Evolutionary conservation across 805 yeast species (phyloP).

Genomic region (Kurtzmaniella fragi): DNA sequence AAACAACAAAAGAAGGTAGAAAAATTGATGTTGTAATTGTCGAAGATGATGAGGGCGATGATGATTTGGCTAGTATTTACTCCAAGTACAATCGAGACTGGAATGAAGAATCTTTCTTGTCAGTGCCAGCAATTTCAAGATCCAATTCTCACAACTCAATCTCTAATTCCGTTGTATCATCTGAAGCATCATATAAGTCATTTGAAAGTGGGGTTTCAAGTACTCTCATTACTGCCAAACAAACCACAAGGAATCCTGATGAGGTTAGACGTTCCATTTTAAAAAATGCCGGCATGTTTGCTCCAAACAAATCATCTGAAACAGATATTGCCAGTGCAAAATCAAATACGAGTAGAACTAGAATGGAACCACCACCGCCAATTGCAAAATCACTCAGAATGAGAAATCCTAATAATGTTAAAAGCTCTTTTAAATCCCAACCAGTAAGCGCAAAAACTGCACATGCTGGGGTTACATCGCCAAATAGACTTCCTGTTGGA

Average conservation of each 20-base stretch:
- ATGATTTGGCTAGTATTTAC: constrained; percentile 35
- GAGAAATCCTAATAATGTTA: too few species aligned
- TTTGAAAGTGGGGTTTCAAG: constrained; percentile 14
- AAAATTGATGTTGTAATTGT: constrained; percentile 40
- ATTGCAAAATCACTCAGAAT: neutral
- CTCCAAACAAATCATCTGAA: too few species aligned
- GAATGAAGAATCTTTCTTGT: constrained; percentile 3
- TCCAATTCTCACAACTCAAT: constrained; percentile 13
- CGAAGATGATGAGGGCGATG: constrained; percentile 18
- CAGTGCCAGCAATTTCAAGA: constrained; percentile 11
- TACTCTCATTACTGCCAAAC: neutral
- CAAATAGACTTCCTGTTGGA: too few species aligned
- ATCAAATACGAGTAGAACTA: constrained; percentile 6
- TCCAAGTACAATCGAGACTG: constrained; percentile 32
- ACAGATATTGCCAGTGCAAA: too few species aligned
- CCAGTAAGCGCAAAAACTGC: too few species aligned
- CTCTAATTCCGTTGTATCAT: constrained; percentile 13
- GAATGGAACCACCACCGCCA: constrained; percentile 4
- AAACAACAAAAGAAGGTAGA: constrained; percentile 31
- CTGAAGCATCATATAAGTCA: constrained; percentile 11
- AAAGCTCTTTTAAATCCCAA: too few species aligned
- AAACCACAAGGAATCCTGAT: neutral
- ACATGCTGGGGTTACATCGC: too few species aligned
- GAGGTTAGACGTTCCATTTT: neutral
- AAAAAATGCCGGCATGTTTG: constrained; percentile 1